Conservation (phyloP, 2,329 filamentous ascomycete species). For the Neofusicoccum laricinum region DNA sequence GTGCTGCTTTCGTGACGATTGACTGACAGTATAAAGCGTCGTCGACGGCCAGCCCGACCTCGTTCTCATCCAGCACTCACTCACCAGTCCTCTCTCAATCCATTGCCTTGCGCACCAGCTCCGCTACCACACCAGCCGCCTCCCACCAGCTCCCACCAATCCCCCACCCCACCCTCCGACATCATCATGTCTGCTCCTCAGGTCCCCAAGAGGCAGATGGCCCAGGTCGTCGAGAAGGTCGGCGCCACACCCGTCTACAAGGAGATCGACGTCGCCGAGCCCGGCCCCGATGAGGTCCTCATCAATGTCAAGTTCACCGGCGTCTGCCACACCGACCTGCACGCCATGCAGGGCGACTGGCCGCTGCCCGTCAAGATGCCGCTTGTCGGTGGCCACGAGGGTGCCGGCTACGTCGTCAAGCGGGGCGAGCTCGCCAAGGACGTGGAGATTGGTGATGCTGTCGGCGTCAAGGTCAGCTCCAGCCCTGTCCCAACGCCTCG, state of each 20-base stretch:
- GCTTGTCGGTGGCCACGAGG: constrained; percentile 75
- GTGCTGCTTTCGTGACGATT: background rate
- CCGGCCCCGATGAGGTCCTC: constrained; percentile 85
- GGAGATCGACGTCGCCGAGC: constrained; percentile 76
- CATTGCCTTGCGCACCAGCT: background rate
- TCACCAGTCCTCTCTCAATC: background rate
- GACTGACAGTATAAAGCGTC: constrained; percentile 12
- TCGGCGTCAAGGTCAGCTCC: constrained; percentile 63
- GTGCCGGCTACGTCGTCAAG: constrained; percentile 80
- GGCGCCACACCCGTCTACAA: constrained; percentile 71
- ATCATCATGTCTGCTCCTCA: constrained; percentile 44
- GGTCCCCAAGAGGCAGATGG: constrained; percentile 84
- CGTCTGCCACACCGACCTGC: constrained; percentile 85
- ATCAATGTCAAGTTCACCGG: constrained; percentile 88
- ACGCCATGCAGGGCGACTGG: constrained; percentile 87
- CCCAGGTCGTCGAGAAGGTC: constrained; percentile 81
- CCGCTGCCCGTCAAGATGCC: constrained; percentile 78
- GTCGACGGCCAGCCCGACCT: background rate
- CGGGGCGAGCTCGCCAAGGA: constrained; percentile 74
- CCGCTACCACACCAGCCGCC: background rate
- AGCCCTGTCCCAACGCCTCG: background rate
- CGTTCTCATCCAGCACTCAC: background rate
- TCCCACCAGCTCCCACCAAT: background rate
- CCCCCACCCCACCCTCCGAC: constrained; percentile 6
- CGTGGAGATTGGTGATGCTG: constrained; percentile 77